Base-by-base conservation (phyloP, 208 protist genomes). In the Angomonas deanei region DNA sequence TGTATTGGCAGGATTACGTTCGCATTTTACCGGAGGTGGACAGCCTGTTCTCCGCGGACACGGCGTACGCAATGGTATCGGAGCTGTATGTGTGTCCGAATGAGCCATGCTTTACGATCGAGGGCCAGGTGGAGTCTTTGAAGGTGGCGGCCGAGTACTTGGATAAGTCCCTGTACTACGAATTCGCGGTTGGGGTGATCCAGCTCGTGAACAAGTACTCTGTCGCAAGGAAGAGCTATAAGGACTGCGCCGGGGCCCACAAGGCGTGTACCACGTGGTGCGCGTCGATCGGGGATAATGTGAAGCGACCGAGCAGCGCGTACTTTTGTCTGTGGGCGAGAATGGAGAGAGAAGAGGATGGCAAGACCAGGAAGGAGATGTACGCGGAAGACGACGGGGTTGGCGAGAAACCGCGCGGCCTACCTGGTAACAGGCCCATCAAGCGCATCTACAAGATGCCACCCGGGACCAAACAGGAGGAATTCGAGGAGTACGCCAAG, bases 1-100 rank as follows among this genome's bases (percentile, higher is more conserved):
- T 96, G 3, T 92, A 91, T 64, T 96, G 90, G 90, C 90, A 96
- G n/a, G 86, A 96, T 69, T 96, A 93, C 57, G 90, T 92, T 28
- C 84, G 86, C 52, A 70, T 96, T 39, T 72, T 96, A 17, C 90
- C 90, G 6, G 86, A 92, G 63, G 64, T 88, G 5, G 86, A 93
- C 36, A 31, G 53, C 15, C 60, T 92, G 36, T 53, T 96, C 15
- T 66, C 82, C 3, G 75, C 57, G 0, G 86, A 93, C 49, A 88
- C 76, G 21, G 70, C 92, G 19, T 91, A 90, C 68, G 70, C 68
- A 27, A 86, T 93, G 59, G 90, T 91, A 4, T 80, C 76, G 32
- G 80, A 92, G 60, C 68, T 93, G 33, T 80, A 85, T 59, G 76
- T 84, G 28, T 89, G 80, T 69, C 90, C 90, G 15, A 78, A 92